phyloP scores from a whole-genome alignment of 805 yeast species.

The Candida lessepsii region DNA sequence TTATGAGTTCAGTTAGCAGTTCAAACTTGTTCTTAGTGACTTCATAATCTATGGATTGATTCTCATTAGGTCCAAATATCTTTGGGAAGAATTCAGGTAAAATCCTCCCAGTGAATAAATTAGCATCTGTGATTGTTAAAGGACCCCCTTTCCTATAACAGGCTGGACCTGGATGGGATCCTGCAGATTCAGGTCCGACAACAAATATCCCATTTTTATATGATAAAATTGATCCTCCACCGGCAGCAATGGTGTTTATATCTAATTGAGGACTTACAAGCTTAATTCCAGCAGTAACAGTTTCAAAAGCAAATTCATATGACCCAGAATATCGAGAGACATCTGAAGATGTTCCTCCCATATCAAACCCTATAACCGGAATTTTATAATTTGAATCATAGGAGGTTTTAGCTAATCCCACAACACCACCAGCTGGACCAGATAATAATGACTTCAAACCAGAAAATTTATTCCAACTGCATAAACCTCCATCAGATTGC shows the following conservation, averaged over 20 bases:
- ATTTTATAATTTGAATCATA: constrained; percentile 41
- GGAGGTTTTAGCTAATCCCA: constrained; percentile 20
- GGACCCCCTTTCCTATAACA: constrained; percentile 86
- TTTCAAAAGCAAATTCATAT: constrained; percentile 77
- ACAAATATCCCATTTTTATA: constrained; percentile 43
- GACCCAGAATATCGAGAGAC: constrained; percentile 71
- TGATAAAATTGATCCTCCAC: constrained; percentile 38
- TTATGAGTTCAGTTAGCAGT: constrained; percentile 55
- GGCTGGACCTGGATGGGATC: constrained; percentile 89
- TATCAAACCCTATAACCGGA: constrained; percentile 80
- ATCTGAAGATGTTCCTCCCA: constrained; percentile 92
- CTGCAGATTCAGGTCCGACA: constrained; percentile 86
- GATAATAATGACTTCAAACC: constrained; percentile 21
- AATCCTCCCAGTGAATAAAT: constrained; percentile 67
- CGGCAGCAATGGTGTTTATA: constrained; percentile 37
- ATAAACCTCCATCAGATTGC: constrained; percentile 24
- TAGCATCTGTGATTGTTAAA: constrained; percentile 82
- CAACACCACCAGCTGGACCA: constrained; percentile 27
- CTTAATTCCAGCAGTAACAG: constrained; percentile 78
- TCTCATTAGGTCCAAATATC: constrained; percentile 79
- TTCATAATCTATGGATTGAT: constrained; percentile 64
- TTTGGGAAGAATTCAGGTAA: constrained; percentile 75
- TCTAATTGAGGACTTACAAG: constrained; percentile 84
- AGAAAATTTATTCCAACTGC: constrained; percentile 18
- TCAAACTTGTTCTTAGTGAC: constrained; percentile 50